These are phyloP conservation scores for Triticum aestivum DNA, from an alignment of 176 grass and related monocot genomes.

Conservation along the genomic window IWGSC_CS_RefSeq_v2.1 NC_057809.1:82902153-82902652, in stretches of 20 bases:
- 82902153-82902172: background rate
- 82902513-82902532: background rate
- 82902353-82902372: slow-evolving; percentile 4
- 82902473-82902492: background rate
- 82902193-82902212: background rate
- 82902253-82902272: background rate
- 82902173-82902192: background rate
- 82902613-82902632: background rate
- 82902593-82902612: background rate
- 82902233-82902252: background rate
- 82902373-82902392: background rate
- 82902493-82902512: background rate
- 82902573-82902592: background rate
- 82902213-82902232: background rate
- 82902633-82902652: background rate
- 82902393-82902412: background rate
- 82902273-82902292: background rate
- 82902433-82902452: background rate
- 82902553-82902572: background rate
- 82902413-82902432: background rate
- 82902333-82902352: slow-evolving; percentile 1
- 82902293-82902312: background rate
- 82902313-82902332: background rate
- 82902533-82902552: background rate
- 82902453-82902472: background rate